Evolutionary conservation across 495 filamentous ascomycete genomes (phyloP).

Genomic region (Talaromyces trachyspermus): DNA sequence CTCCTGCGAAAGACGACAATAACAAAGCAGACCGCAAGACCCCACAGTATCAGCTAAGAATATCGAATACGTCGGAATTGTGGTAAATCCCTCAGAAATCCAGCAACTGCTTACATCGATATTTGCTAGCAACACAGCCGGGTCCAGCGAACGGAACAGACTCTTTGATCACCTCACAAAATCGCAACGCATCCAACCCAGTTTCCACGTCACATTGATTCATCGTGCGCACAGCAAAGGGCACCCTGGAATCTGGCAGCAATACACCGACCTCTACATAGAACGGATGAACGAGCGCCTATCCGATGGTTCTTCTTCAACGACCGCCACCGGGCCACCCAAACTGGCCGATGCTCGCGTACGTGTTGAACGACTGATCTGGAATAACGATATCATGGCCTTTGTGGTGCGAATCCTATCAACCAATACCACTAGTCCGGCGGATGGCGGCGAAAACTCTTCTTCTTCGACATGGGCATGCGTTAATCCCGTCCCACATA

Average conservation of each 20-base stretch:
- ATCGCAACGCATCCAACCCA: slow-evolving; percentile 63
- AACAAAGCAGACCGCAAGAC: slow-evolving; percentile 15
- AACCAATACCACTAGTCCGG: slow-evolving; percentile 6
- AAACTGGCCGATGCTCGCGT: slow-evolving; percentile 45
- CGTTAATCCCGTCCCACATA: slow-evolving; percentile 72
- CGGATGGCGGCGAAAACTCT: slow-evolving; percentile 12
- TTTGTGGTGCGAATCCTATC: slow-evolving; percentile 66
- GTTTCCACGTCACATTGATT: slow-evolving; percentile 93
- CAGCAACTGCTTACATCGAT: slow-evolving; percentile 54
- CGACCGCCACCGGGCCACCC: no score
- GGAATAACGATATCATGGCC: slow-evolving; percentile 77
- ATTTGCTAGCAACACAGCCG: slow-evolving; percentile 42
- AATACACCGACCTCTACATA: slow-evolving; percentile 47
- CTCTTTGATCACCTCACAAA: slow-evolving; percentile 73
- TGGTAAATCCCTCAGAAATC: slow-evolving; percentile 52
- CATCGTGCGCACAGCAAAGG: slow-evolving; percentile 58
- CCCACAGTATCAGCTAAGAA: slow-evolving; percentile 34
- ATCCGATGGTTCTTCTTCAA: slow-evolving; percentile 25
- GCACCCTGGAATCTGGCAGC: slow-evolving; percentile 62
- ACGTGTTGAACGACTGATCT: slow-evolving; percentile 64
- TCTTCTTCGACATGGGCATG: slow-evolving; percentile 46
- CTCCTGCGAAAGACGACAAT: slow-evolving; percentile 28
- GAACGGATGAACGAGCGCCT: slow-evolving; percentile 26
- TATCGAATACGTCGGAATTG: slow-evolving; percentile 80
- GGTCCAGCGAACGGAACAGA: slow-evolving; percentile 37